These are phyloP conservation scores for Knoxia roxburghii DNA, from an alignment of 257 asterid genomes.

Conservation along the genomic window DNA sequence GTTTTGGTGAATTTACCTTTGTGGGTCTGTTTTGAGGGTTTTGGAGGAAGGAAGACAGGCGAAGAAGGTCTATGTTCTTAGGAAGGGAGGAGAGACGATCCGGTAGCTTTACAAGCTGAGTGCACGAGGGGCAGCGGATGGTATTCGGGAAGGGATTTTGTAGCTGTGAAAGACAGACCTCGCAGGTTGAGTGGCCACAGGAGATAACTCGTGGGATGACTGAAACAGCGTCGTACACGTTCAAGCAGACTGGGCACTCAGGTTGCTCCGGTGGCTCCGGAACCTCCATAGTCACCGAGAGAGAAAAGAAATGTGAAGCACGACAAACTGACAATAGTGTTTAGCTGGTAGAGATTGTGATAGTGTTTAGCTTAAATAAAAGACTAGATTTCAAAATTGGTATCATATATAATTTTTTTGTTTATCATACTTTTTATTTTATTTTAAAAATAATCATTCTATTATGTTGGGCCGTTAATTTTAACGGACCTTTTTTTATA, in stretches of 20 bases:
- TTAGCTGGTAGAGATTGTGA: too few species aligned
- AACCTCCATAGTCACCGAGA: slow-evolving; percentile 38
- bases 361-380: too few species aligned
- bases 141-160: slow-evolving; percentile 66
- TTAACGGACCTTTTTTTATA: too few species aligned
- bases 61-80: slow-evolving; percentile 87
- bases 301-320: too few species aligned
- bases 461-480: too few species aligned
- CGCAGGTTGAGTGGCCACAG: slow-evolving; percentile 91
- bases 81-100: slow-evolving; percentile 57
- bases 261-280: slow-evolving; percentile 51
- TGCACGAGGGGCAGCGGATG: slow-evolving; percentile 79
- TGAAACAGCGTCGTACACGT: slow-evolving; percentile 48
- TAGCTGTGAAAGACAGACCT: slow-evolving; percentile 63
- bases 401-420: too few species aligned
- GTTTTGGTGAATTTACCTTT: slow-evolving; percentile 25
- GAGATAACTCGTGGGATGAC: slow-evolving; percentile 73
- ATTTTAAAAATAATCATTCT: too few species aligned
- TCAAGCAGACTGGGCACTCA: slow-evolving; percentile 92
- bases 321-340: too few species aligned
- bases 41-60: slow-evolving; percentile 46
- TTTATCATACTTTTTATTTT: too few species aligned
- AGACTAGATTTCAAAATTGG: too few species aligned
- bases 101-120: slow-evolving; percentile 60
- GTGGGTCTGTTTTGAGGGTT: slow-evolving; percentile 21